A percentile compares a stretch with the other conserved stretches of the same genome.
Conservation (phyloP, 2,329 filamentous ascomycete species). For the Fusarium sp. region DNA sequence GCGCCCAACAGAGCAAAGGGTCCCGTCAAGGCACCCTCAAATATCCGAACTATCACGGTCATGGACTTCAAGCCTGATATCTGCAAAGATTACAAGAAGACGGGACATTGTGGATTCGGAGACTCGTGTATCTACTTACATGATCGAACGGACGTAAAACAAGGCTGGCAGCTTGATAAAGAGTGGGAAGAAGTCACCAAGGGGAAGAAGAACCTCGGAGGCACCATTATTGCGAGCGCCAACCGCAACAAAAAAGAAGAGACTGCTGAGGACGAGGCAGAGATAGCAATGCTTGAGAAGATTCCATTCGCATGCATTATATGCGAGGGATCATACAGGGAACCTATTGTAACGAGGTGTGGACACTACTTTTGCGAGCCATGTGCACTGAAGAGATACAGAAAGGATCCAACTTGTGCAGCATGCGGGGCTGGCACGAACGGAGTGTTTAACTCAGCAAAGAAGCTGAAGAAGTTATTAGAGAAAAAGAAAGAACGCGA, state of each 20-base stretch:
- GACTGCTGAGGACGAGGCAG: constrained; percentile 63
- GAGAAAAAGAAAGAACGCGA: constrained; percentile 77
- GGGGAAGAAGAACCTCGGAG: constrained; percentile 72
- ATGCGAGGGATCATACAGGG: constrained; percentile 82
- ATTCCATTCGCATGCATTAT: constrained; percentile 94
- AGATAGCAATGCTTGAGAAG: constrained; percentile 80
- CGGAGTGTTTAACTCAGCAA: constrained; percentile 91
- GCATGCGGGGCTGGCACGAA: constrained; percentile 87
- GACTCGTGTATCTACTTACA: constrained; percentile 80
- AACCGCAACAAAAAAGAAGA: constrained; percentile 58
- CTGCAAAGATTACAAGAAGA: constrained; percentile 89
- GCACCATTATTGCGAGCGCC: constrained; percentile 72
- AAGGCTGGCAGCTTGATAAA: constrained; percentile 94
- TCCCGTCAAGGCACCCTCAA: constrained; percentile 88
- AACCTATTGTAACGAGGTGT: constrained; percentile 88
- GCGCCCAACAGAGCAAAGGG: constrained; percentile 79
- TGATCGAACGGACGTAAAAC: constrained; percentile 82
- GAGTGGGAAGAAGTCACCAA: constrained; percentile 93
- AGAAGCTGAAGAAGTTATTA: constrained; percentile 83
- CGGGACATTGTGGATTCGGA: constrained; percentile 62
- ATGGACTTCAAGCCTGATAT: constrained; percentile 94
- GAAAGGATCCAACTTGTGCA: constrained; percentile 87
- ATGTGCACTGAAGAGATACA: constrained; percentile 88
- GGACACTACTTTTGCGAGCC: constrained; percentile 96
- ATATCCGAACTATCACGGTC: constrained; percentile 89